Base-by-base conservation (phyloP, 331 rosid genomes). In the Saraca asoca region DNA sequence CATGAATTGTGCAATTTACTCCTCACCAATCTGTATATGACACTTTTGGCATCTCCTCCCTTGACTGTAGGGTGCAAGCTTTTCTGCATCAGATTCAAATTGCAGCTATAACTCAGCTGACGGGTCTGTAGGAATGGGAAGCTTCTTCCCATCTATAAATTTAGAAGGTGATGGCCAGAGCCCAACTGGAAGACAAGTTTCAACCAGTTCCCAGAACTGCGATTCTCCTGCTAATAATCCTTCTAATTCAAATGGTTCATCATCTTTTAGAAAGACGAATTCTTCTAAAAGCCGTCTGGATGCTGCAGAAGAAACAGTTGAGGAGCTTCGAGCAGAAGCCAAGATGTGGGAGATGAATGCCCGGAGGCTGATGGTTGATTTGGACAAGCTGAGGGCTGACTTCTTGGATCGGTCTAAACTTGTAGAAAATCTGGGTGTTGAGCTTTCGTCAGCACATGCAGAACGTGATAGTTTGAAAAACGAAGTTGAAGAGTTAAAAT, bases 291-390 rank as follows among this genome's bases (percentile, higher is more conserved):
- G 70, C 58, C 72, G 65, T 57, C 74, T 34, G 58, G 91, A 87
- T 54, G 80, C 81, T 13, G 78, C 90, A 67, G 86, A 77, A 74
- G 80, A 58, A 49, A 73, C 89, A 5, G 70, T 68, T 64, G 84
- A 75, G 66, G 97, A 84, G 82, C 82, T 94, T 53, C 96, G 84
- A 35, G 98, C 87, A 9, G 96, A 94, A 78, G 97, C 98, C 16
- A 88, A 82, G 85, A 88, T 90, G 95, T 90, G 99, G 97, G 96
- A 94, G 84, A 83, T 85, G 82, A 90, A 94, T 11, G 96, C 95
- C 41, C 82, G 91, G 62, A 88, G 88, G 74, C 86, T 94, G 20
- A 85, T 88, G 92, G 77, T 75, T 69, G 97, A 90, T 73, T 71
- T 86, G 72, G 95, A 94, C 45, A 75, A 65, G 69, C n/a, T 84